Conservation (phyloP, 805 yeast species). For the Grigorovia humatica region DNA sequence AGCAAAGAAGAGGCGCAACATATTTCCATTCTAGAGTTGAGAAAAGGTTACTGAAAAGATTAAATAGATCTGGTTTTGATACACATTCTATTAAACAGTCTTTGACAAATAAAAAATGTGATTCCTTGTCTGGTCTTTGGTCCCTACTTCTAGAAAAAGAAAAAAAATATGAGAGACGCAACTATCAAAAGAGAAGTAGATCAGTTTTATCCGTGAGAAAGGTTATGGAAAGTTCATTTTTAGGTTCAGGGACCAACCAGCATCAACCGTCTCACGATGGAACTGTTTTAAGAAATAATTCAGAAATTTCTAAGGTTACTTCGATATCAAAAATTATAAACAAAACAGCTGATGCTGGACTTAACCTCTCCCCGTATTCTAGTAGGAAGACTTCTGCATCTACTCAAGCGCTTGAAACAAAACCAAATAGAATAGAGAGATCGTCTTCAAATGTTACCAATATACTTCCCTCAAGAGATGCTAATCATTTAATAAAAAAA, state of each 20-base stretch:
- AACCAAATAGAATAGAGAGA: not conserved
- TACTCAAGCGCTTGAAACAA: not conserved
- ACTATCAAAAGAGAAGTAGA: conserved; percentile 28
- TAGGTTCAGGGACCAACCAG: not conserved
- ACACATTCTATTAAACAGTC: conserved; percentile 47
- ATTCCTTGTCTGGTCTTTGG: conserved; percentile 68
- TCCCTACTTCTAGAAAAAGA: conserved; percentile 48
- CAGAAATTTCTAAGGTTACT: conserved; percentile 6
- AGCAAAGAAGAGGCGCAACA: conserved; percentile 28
- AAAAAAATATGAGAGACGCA: conserved; percentile 23
- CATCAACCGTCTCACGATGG: conserved; percentile 2
- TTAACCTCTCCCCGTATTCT: conserved; percentile 2
- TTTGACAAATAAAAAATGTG: conserved; percentile 51
- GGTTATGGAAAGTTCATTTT: conserved; percentile 18
- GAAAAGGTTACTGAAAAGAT: conserved; percentile 45
- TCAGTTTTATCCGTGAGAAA: conserved; percentile 27
- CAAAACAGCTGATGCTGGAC: conserved; percentile 6
- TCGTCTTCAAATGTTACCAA: not conserved
- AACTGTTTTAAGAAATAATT: conserved; percentile 1
- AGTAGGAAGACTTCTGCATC: conserved; percentile 4
- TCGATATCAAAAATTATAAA: conserved; percentile 9
- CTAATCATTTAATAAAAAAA: conserved; percentile 11
- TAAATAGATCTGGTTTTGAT: conserved; percentile 56
- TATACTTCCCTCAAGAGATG: not conserved
- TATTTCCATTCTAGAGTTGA: conserved; percentile 56